Conservation (phyloP, 2,329 filamentous ascomycete species). For the Fusarium sp. region DNA sequence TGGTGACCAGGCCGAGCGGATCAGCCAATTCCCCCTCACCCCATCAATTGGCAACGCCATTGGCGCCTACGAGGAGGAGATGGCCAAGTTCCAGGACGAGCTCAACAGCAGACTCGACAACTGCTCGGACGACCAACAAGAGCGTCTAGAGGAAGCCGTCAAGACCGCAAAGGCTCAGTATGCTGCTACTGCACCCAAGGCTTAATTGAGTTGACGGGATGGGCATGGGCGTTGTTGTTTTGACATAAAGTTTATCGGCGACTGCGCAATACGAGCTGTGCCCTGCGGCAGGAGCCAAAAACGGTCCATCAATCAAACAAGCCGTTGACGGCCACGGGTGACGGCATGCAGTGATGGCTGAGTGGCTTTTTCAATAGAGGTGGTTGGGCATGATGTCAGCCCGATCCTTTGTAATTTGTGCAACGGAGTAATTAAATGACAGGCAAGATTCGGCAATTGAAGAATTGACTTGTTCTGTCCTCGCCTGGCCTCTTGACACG, state of each 20-base stretch:
- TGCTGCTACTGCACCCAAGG: not conserved
- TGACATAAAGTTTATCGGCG: slow-evolving; percentile 1
- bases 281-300: slow-evolving; percentile 12
- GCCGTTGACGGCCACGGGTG: slow-evolving; percentile 21
- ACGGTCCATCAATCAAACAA: slow-evolving; percentile 21
- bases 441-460: not conserved
- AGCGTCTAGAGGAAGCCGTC: not conserved
- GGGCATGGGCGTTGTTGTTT: not conserved
- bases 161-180: not conserved
- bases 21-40: not conserved
- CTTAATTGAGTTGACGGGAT: not conserved
- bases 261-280: slow-evolving; percentile 22
- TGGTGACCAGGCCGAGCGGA: not conserved
- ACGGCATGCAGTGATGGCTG: slow-evolving; percentile 22
- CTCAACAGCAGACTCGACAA: not conserved
- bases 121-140: not conserved
- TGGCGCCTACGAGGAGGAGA: not conserved
- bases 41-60: not conserved
- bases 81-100: not conserved
- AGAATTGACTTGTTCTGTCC: not conserved
- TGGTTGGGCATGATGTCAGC: slow-evolving; percentile 36
- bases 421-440: slow-evolving; percentile 2
- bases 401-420: slow-evolving; percentile 14
- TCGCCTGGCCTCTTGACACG: not conserved
- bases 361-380: slow-evolving; percentile 23